phyloP scores from a whole-genome alignment of 2,329 filamentous ascomycete genomes.

The Verticillium albo-atrum region DNA sequence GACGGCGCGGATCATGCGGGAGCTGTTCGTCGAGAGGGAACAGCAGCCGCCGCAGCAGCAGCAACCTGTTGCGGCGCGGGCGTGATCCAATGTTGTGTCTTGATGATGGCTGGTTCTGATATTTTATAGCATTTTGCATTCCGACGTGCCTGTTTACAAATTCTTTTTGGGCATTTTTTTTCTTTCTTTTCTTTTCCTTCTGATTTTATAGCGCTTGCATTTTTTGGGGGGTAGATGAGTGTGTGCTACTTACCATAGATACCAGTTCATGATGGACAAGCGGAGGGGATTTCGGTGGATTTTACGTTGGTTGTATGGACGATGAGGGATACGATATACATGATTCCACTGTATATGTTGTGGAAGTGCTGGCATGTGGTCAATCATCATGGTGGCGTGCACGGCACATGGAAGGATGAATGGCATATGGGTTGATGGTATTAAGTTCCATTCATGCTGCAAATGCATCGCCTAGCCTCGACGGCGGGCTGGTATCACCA shows the following conservation, averaged over 20 bases:
- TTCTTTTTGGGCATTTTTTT: background rate
- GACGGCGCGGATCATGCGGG: conserved; percentile 40
- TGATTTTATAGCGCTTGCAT: background rate
- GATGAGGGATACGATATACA: background rate
- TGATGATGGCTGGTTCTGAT: background rate
- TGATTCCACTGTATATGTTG: background rate
- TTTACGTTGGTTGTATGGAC: background rate
- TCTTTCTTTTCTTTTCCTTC: background rate
- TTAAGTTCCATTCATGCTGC: background rate
- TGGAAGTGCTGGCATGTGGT: too few relatives aligned
- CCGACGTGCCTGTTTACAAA: background rate
- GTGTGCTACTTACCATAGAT: background rate
- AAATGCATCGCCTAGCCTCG: background rate
- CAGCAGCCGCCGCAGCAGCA: conserved; percentile 3
- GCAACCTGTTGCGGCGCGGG: conserved; percentile 3
- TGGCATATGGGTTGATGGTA: background rate
- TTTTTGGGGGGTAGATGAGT: background rate
- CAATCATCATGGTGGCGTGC: background rate
- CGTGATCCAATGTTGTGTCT: background rate
- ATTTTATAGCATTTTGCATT: background rate
- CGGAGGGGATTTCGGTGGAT: background rate
- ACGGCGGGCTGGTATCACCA: background rate
- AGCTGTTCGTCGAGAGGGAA: conserved; percentile 30
- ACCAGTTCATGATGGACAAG: background rate
- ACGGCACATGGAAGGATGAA: too few relatives aligned